A percentile compares a stretch with the other conserved stretches of the same genome.
These are phyloP conservation scores for Leccinellum luteum DNA, from an alignment of 768 basidiomycete species.

Conservation along the genomic window DNA sequence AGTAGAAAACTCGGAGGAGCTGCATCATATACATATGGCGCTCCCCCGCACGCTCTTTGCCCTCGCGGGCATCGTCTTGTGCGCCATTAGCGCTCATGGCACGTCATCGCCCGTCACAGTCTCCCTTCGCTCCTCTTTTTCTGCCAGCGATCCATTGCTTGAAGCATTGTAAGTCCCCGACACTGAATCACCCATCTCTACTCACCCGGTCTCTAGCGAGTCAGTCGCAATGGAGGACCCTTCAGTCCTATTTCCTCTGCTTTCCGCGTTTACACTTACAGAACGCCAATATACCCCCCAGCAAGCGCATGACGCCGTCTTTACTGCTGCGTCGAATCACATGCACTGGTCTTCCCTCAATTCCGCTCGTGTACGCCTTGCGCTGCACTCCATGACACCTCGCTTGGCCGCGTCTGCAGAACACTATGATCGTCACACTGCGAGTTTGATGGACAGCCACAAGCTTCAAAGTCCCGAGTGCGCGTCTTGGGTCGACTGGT, in stretches of 20 bases:
- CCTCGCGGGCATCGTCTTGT: conserved; percentile 16
- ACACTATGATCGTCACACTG: conserved; percentile 51
- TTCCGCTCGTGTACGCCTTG: conserved; percentile 68
- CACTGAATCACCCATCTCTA: background rate
- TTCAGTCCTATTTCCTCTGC: conserved; percentile 69
- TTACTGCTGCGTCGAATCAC: conserved; percentile 42
- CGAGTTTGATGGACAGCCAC: conserved; percentile 20
- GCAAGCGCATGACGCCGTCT: conserved; percentile 41
- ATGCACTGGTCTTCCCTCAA: conserved; percentile 48
- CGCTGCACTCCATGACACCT: conserved; percentile 74
- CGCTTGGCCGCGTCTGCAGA: conserved; percentile 83
- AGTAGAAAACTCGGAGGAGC: background rate
- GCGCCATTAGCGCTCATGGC: conserved; percentile 16
- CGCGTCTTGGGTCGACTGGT: conserved; percentile 84
- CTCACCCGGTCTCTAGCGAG: conserved; percentile 55
- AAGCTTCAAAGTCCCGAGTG: conserved; percentile 37
- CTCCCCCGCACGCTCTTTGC: conserved; percentile 14
- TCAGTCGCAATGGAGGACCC: conserved; percentile 73
- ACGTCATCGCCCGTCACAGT: conserved; percentile 31
- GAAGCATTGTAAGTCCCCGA: conserved; percentile 28
- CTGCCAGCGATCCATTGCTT: conserved; percentile 25
- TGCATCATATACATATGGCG: conserved; percentile 6
- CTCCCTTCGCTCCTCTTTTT: conserved; percentile 29
- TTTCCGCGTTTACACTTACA: conserved; percentile 58
- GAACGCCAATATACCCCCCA: conserved; percentile 39